Evolutionary conservation across 306 rosid genomes (phyloP).

Genomic region (Pterocarpus santalinus): DNA sequence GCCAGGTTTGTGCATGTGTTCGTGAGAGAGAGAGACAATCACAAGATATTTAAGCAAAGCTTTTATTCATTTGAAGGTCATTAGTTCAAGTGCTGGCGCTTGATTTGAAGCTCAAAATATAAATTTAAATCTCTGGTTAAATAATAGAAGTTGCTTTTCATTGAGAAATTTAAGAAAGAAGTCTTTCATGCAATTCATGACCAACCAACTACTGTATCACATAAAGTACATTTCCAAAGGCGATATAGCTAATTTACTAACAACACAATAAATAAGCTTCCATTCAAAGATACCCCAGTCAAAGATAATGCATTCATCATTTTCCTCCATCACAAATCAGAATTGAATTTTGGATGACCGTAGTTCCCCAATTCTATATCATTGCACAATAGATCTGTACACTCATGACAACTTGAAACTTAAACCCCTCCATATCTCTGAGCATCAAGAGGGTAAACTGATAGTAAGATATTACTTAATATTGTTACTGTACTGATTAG

Average conservation of each 20-base stretch:
- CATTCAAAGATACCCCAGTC: no score
- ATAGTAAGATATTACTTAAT: no score
- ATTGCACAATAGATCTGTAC: not conserved
- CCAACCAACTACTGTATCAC: no score
- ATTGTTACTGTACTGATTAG: not conserved
- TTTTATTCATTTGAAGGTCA: not conserved
- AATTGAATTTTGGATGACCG: no score
- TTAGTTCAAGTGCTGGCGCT: not conserved
- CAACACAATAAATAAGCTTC: not conserved
- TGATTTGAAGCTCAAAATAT: not conserved
- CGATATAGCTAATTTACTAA: not conserved
- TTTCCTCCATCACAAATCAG: no score
- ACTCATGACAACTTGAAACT: not conserved
- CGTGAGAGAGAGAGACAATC: not conserved
- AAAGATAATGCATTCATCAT: no score
- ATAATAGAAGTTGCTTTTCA: not conserved
- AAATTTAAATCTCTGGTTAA: conserved; percentile 3
- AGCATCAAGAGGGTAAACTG: no score
- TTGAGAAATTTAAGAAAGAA: not conserved
- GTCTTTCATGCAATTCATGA: not conserved
- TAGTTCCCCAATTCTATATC: not conserved
- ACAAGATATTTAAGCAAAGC: not conserved
- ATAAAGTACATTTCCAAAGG: no score
- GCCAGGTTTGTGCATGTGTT: not conserved
- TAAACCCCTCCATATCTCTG: not conserved